Conservation (phyloP, 805 yeast species). For the Candida vartiovaarae region DNA sequence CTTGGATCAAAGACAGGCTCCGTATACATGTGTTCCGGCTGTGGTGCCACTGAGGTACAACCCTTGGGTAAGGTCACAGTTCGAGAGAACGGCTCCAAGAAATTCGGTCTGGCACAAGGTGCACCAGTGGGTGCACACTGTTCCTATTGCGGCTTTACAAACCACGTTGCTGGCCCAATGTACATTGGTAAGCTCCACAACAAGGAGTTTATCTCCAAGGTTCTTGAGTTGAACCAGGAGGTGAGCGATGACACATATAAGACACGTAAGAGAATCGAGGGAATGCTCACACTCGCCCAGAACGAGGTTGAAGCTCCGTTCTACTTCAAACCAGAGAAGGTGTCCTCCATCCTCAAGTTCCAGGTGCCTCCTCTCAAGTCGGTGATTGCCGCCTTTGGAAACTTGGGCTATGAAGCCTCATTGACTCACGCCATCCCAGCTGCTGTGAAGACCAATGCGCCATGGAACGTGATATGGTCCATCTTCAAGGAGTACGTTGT, state of each 20-base stretch:
- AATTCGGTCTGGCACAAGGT: conserved; percentile 61
- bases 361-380: conserved; percentile 76
- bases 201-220: conserved; percentile 52
- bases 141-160: conserved; percentile 57
- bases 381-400: conserved; percentile 74
- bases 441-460: conserved; percentile 84
- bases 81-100: conserved; percentile 34
- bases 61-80: conserved; percentile 58
- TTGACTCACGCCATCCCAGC: conserved; percentile 86
- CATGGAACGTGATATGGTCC: conserved; percentile 73
- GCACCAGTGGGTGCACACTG: conserved; percentile 57
- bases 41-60: conserved; percentile 68
- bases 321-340: conserved; percentile 72
- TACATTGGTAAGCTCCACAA: conserved; percentile 82
- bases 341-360: conserved; percentile 70
- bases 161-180: conserved; percentile 94
- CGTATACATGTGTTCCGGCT: conserved; percentile 80
- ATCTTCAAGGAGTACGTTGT: conserved; percentile 59
- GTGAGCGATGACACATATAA: conserved; percentile 56
- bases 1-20: conserved; percentile 71
- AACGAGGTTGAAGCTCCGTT: conserved; percentile 71
- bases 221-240: conserved; percentile 47
- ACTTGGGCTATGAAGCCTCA: conserved; percentile 75
- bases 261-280: conserved; percentile 78
- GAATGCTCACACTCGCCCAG: conserved; percentile 83